Percentiles rank a stretch among this genome's conserved stretches.
Conservation (phyloP, 129 eudicot species). For the Escallonia rubra region DNA sequence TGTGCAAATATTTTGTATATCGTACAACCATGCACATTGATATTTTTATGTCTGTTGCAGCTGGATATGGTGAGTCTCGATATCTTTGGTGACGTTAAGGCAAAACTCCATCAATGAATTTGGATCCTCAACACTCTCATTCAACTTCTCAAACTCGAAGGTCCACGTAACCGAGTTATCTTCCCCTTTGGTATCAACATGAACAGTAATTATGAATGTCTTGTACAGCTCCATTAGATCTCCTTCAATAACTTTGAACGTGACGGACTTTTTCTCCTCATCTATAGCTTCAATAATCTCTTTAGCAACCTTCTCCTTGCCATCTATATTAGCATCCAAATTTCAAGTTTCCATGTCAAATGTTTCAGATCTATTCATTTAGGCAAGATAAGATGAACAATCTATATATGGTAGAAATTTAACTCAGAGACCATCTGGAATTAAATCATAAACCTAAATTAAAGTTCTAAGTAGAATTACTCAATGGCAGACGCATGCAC, state of each 20-base stretch:
- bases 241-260: conserved; percentile 29
- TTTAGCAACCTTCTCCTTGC: conserved; percentile 19
- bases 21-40: too few relatives aligned
- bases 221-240: conserved; percentile 24
- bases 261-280: conserved; percentile 27
- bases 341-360: background rate
- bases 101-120: conserved; percentile 14
- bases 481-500: too few relatives aligned
- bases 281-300: conserved; percentile 29
- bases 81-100: conserved; percentile 22
- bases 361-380: too few relatives aligned
- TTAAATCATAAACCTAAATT: too few relatives aligned
- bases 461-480: too few relatives aligned
- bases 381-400: too few relatives aligned
- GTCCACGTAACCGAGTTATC: conserved; percentile 27
- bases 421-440: too few relatives aligned
- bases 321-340: conserved; percentile 6
- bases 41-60: too few relatives aligned
- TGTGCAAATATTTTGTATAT: too few relatives aligned
- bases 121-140: conserved; percentile 22
- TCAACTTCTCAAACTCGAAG: conserved; percentile 26
- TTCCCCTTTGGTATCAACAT: conserved; percentile 17
- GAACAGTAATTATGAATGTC: background rate
- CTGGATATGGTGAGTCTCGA: conserved; percentile 23
- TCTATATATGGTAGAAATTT: too few relatives aligned